phyloP scores from a whole-genome alignment of 2,329 filamentous ascomycete genomes.

The Fusarium graminum region DNA sequence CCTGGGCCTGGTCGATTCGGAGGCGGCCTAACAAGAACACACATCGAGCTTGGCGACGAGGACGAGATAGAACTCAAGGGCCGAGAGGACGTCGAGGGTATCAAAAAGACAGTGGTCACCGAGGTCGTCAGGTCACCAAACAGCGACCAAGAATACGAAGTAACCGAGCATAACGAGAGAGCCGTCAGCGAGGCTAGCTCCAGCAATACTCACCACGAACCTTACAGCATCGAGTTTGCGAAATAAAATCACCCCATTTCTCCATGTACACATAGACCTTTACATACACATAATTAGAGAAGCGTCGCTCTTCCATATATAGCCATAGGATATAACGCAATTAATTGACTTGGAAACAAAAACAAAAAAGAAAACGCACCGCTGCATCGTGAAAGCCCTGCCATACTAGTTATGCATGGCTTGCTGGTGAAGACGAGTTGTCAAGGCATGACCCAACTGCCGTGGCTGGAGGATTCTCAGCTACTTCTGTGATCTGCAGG shows the following conservation, averaged over 20 bases:
- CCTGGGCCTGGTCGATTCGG: constrained; percentile 35
- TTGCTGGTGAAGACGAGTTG: background rate
- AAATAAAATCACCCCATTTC: constrained; percentile 24
- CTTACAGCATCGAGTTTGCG: constrained; percentile 41
- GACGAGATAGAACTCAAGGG: constrained; percentile 46
- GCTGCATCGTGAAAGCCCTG: constrained; percentile 18
- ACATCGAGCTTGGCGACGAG: constrained; percentile 49
- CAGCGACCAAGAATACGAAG: constrained; percentile 32
- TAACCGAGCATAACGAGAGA: constrained; percentile 47
- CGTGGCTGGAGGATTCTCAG: background rate
- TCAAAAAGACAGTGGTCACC: constrained; percentile 45
- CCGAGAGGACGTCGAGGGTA: constrained; percentile 42
- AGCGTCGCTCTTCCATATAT: constrained; percentile 2
- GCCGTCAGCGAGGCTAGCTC: constrained; percentile 48
- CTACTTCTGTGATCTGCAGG: constrained; percentile 2
- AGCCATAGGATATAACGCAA: constrained; percentile 16
- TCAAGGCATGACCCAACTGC: constrained; percentile 1
- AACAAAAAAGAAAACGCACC: background rate
- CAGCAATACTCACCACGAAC: constrained; percentile 36
- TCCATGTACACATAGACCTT: constrained; percentile 13
- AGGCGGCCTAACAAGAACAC: constrained; percentile 35
- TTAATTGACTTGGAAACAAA: constrained; percentile 11
- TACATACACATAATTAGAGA: constrained; percentile 33
- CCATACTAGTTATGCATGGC: background rate
- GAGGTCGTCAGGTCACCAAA: constrained; percentile 34